Percentiles rank a stretch among this genome's conserved stretches.
Evolutionary conservation across 345 rosid species (phyloP).

Genomic region (Eucalyptus paniculata): DNA sequence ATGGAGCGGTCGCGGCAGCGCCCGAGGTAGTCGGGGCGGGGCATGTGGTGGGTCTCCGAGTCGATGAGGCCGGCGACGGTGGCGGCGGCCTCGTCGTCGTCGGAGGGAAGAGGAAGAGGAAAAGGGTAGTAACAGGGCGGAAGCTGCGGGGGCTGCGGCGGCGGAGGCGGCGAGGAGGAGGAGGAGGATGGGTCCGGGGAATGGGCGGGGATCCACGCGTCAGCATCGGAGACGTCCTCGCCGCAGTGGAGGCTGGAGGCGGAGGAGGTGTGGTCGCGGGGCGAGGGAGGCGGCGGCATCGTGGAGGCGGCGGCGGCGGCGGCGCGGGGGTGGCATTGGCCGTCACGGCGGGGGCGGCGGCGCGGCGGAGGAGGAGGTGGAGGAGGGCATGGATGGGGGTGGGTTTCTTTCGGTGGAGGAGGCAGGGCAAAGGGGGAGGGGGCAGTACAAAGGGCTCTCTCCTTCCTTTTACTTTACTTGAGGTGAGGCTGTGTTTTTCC

Average conservation of each 20-base stretch:
- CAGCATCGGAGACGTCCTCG: constrained; percentile 13
- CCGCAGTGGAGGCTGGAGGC: constrained; percentile 3
- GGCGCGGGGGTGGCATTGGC: not conserved
- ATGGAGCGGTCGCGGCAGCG: constrained; percentile 33
- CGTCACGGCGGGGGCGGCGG: not conserved
- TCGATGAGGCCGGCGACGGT: constrained; percentile 12
- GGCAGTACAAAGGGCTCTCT: not conserved
- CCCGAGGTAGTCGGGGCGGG: constrained; percentile 19
- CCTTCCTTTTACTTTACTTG: not conserved
- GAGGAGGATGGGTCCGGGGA: not conserved
- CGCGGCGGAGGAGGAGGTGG: not conserved
- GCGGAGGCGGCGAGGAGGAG: not conserved
- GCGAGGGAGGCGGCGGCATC: not conserved
- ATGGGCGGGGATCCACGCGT: not conserved
- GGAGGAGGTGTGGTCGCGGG: not conserved
- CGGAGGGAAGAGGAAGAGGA: not conserved
- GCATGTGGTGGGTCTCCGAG: constrained; percentile 23
- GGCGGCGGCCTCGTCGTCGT: not conserved
- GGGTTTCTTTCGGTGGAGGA: not conserved
- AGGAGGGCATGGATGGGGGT: not conserved
- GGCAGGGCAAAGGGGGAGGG: not conserved
- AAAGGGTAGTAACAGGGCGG: not conserved
- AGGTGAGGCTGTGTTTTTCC: not conserved
- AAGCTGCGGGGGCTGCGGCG: not conserved
- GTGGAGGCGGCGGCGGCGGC: not conserved